phyloP scores from a whole-genome alignment of 306 rosid genomes.

The Herpetospermum pedunculosum region DNA sequence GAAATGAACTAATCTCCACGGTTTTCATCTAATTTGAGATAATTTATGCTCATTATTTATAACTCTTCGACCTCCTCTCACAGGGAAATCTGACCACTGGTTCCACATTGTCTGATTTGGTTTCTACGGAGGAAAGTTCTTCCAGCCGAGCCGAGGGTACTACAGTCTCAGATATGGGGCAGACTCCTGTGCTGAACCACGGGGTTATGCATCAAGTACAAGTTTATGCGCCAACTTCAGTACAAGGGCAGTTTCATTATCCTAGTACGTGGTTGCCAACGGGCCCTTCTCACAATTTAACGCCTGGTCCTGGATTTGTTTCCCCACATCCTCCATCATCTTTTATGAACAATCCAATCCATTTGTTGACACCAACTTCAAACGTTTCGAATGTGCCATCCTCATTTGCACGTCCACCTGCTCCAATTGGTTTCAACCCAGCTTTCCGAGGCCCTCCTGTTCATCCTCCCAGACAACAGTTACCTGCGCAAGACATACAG shows the following conservation, averaged over 20 bases:
- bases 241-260: conserved; percentile 37
- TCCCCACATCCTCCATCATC: conserved; percentile 28
- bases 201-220: conserved; percentile 29
- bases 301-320: conserved; percentile 25
- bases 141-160: conserved; percentile 25
- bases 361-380: conserved; percentile 32
- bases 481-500: conserved; percentile 29
- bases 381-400: conserved; percentile 31
- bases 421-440: conserved; percentile 25
- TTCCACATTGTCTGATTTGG: conserved; percentile 29
- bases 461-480: conserved; percentile 29
- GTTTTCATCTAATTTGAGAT: neutral
- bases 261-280: conserved; percentile 44
- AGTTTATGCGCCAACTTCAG: conserved; percentile 23
- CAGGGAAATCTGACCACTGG: conserved; percentile 63
- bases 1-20: neutral
- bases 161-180: conserved; percentile 18
- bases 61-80: conserved; percentile 5
- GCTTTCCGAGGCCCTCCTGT: conserved; percentile 29
- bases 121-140: conserved; percentile 21
- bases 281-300: conserved; percentile 29
- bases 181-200: conserved; percentile 27
- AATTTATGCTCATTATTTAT: neutral
- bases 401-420: conserved; percentile 41
- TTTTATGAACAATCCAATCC: conserved; percentile 22